These are phyloP conservation scores for Heterobasidion occidentale DNA, from an alignment of 1,284 basidiomycete genomes.

Conservation along the genomic window DNA sequence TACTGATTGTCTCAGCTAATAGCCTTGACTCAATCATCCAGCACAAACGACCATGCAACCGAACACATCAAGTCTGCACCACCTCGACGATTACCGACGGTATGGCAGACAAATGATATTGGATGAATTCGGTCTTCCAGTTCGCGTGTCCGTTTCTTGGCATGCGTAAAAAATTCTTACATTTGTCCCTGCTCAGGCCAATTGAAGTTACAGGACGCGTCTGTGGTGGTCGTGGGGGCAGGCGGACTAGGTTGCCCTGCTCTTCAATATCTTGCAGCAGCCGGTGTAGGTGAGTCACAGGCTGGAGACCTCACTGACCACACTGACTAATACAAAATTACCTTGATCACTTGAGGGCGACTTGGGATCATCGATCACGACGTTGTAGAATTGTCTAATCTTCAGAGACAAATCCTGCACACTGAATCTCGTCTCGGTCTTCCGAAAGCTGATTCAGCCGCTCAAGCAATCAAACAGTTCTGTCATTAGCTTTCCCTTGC, in stretches of 20 bases:
- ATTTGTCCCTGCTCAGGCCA: constrained; percentile 55
- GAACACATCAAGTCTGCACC: constrained; percentile 19
- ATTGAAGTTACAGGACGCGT: constrained; percentile 67
- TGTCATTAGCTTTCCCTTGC: not conserved
- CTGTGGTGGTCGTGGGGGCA: constrained; percentile 87
- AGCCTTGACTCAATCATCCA: not conserved
- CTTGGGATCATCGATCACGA: constrained; percentile 93
- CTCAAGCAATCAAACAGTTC: constrained; percentile 56
- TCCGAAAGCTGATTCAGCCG: constrained; percentile 81
- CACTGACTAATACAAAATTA: not conserved
- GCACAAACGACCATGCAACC: not conserved
- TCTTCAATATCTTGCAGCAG: constrained; percentile 87
- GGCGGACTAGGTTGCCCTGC: constrained; percentile 96
- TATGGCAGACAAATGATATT: constrained; percentile 99
- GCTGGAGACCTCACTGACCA: not conserved
- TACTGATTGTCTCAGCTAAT: too few relatives aligned
- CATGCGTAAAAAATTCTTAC: not conserved
- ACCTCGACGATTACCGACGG: constrained; percentile 72
- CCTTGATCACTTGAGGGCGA: constrained; percentile 38
- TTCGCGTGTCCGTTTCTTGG: constrained; percentile 18
- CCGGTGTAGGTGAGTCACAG: constrained; percentile 71
- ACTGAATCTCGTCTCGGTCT: constrained; percentile 74
- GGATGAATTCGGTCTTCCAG: constrained; percentile 79
- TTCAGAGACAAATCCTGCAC: constrained; percentile 92
- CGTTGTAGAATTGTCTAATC: constrained; percentile 83